A percentile compares a stretch with the other conserved stretches of the same genome.
These are phyloP conservation scores for Hydnomerulius pinastri DNA, from an alignment of 768 basidiomycete species.

Conservation along the genomic window DNA sequence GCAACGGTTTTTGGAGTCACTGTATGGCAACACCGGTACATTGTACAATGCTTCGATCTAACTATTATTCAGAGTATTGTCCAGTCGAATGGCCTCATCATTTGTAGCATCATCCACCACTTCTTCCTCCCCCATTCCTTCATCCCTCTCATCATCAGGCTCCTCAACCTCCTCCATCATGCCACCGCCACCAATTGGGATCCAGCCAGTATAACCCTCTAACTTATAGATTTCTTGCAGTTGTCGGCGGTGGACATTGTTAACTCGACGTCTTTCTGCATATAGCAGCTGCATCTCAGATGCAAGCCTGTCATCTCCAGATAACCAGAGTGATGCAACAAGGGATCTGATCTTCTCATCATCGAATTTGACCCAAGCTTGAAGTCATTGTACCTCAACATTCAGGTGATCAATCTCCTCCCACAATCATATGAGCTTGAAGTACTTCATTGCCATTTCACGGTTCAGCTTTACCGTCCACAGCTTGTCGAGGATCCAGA, in stretches of 20 bases:
- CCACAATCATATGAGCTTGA: conserved; percentile 28
- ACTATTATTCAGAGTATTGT: too few relatives aligned
- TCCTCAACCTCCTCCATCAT: too few relatives aligned
- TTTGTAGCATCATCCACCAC: too few relatives aligned
- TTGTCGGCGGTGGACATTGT: neutral
- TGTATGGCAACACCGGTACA: too few relatives aligned
- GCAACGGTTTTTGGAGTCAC: too few relatives aligned
- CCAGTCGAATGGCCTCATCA: too few relatives aligned
- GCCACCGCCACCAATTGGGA: too few relatives aligned
- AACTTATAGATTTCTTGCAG: too few relatives aligned
- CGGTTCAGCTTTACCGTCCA: conserved; percentile 43
- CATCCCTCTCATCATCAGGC: too few relatives aligned
- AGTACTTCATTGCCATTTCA: conserved; percentile 25
- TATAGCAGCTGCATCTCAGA: neutral
- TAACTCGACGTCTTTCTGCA: neutral
- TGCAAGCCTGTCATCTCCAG: neutral
- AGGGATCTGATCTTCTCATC: neutral
- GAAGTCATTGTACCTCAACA: conserved; percentile 30
- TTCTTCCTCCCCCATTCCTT: too few relatives aligned
- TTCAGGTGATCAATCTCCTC: conserved; percentile 36
- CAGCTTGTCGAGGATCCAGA: conserved; percentile 25
- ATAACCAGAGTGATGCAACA: neutral
- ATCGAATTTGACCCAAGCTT: conserved; percentile 1
- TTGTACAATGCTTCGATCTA: too few relatives aligned
- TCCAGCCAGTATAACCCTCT: too few relatives aligned